phyloP scores from a whole-genome alignment of 2,329 filamentous ascomycete species.

The Alternaria hordeiaustralica region DNA sequence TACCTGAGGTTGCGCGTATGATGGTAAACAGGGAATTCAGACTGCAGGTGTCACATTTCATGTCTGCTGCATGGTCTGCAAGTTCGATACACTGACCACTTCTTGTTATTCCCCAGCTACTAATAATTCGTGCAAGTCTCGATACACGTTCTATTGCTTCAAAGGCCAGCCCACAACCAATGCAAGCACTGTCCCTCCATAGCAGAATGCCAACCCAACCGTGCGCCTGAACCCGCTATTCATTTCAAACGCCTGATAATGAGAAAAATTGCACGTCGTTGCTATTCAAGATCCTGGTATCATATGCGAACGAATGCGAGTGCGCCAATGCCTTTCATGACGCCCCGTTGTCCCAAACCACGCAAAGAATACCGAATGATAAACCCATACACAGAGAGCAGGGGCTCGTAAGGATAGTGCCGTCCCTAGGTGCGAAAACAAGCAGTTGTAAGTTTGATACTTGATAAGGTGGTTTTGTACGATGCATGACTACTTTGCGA shows the following conservation, averaged over 20 bases:
- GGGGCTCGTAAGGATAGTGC: not conserved
- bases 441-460: not conserved
- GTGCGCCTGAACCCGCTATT: not conserved
- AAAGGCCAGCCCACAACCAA: not conserved
- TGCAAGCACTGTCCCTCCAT: not conserved
- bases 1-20: not conserved
- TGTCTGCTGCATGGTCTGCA: not conserved
- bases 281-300: constrained; percentile 22
- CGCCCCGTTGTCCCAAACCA: not conserved
- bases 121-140: not conserved
- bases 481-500: constrained; percentile 5
- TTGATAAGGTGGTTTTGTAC: not conserved
- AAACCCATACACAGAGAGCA: not conserved
- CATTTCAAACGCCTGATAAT: not conserved
- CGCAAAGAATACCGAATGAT: not conserved
- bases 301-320: constrained; percentile 27
- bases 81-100: not conserved
- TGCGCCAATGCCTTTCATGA: not conserved
- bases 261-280: not conserved
- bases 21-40: not conserved
- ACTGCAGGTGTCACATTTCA: not conserved
- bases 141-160: not conserved
- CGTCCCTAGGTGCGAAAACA: not conserved
- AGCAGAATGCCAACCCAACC: not conserved
- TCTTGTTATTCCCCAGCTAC: not conserved